phyloP scores from a whole-genome alignment of 371 early-diverging fungal genomes.

The Mucor sp. region DNA sequence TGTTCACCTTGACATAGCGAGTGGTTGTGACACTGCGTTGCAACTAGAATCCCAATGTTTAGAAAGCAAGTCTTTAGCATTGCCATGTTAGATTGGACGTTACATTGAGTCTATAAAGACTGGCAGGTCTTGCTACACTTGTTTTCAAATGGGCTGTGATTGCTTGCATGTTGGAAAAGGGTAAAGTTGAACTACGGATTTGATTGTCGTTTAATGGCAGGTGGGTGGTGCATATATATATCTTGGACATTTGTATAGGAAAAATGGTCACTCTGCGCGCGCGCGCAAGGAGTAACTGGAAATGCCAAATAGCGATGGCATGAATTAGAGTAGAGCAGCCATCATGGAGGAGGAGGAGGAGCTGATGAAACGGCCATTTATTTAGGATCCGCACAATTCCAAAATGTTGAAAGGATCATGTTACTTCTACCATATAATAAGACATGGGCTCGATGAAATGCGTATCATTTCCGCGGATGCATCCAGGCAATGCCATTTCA shows the following conservation, averaged over 20 bases:
- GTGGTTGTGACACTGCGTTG: conserved; percentile 18
- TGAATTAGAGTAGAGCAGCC: too few species aligned
- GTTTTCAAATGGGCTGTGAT: conserved; percentile 5
- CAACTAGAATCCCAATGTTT: background rate
- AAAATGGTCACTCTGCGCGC: background rate
- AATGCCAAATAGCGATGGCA: too few species aligned
- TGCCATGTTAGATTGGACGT: background rate
- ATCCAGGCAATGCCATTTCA: background rate
- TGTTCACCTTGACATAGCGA: conserved; percentile 9
- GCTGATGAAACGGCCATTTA: background rate
- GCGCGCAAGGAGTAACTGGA: background rate
- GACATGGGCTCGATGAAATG: too few species aligned
- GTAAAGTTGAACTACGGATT: background rate
- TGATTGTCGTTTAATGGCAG: background rate
- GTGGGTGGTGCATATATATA: background rate
- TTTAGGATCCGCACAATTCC: background rate
- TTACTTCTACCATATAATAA: background rate
- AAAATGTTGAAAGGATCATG: background rate
- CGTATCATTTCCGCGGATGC: background rate
- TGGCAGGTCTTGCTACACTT: background rate
- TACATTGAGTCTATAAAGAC: background rate
- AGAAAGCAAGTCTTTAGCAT: background rate
- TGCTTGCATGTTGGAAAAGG: conserved; percentile 8
- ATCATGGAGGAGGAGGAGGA: too few species aligned
- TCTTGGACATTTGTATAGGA: background rate